These are phyloP conservation scores for Pelargonium citronellum DNA, from an alignment of 441 rosid genomes.

Conservation along the genomic window DNA sequence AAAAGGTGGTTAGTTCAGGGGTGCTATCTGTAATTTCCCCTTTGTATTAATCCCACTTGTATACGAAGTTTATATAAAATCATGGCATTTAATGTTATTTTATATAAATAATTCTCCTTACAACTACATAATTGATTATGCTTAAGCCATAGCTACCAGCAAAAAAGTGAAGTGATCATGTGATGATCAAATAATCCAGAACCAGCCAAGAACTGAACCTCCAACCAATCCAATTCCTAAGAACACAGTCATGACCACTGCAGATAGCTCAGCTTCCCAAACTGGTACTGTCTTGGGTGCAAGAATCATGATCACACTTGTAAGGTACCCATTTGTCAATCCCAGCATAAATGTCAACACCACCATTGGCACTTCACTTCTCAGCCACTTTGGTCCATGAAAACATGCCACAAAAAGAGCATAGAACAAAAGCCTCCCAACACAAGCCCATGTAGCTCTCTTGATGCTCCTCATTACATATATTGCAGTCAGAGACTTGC, in stretches of 20 bases:
- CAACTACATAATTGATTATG: too few relatives aligned
- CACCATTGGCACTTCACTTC: conserved; percentile 52
- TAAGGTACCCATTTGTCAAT: conserved; percentile 66
- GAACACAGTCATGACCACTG: conserved; percentile 60
- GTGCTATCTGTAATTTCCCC: too few relatives aligned
- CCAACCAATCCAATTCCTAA: conserved; percentile 65
- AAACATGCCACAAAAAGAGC: conserved; percentile 63
- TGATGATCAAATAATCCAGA: conserved; percentile 50
- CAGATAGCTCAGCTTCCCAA: conserved; percentile 65
- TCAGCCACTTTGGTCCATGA: conserved; percentile 70
- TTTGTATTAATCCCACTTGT: too few relatives aligned
- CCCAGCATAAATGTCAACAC: conserved; percentile 62
- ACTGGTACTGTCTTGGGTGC: conserved; percentile 61
- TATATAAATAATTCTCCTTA: too few relatives aligned
- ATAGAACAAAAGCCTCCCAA: conserved; percentile 56
- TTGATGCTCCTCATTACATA: conserved; percentile 42
- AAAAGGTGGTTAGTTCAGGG: too few relatives aligned
- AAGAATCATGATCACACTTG: conserved; percentile 71
- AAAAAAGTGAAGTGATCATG: too few relatives aligned
- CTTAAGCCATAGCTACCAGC: too few relatives aligned
- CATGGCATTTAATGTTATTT: too few relatives aligned
- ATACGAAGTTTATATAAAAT: too few relatives aligned
- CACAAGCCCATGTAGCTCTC: conserved; percentile 55
- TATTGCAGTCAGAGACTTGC: conserved; percentile 67
- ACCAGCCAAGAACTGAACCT: conserved; percentile 78